Percentiles rank a stretch among this genome's conserved stretches.
These are phyloP conservation scores for Pseudotulostoma volvatum DNA, from an alignment of 495 filamentous ascomycete genomes.

Conservation along the genomic window DNA sequence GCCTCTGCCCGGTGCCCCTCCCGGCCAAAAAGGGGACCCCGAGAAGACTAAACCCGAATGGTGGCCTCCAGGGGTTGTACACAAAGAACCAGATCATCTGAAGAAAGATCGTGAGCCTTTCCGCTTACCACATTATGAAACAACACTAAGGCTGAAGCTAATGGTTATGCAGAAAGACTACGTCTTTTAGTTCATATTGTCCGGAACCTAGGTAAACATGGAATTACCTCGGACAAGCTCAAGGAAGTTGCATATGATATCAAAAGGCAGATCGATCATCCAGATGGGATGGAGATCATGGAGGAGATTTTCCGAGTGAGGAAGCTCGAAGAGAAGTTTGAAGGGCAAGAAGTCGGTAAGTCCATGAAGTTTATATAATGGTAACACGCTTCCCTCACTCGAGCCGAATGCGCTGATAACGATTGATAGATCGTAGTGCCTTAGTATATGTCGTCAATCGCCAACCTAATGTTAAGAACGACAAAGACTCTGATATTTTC, in stretches of 20 bases:
- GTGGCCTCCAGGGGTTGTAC: slow-evolving; percentile 55
- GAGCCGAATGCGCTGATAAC: slow-evolving; percentile 3
- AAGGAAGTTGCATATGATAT: slow-evolving; percentile 27
- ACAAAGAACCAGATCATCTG: slow-evolving; percentile 78
- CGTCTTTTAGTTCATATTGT: slow-evolving; percentile 30
- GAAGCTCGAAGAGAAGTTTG: slow-evolving; percentile 35
- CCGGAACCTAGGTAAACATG: slow-evolving; percentile 20
- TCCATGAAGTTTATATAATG: neutral
- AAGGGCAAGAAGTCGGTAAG: slow-evolving; percentile 36
- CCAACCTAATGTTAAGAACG: slow-evolving; percentile 21
- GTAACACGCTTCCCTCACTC: neutral
- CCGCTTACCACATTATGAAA: no score
- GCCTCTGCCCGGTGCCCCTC: slow-evolving; percentile 18
- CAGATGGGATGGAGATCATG: slow-evolving; percentile 25
- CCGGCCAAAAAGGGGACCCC: slow-evolving; percentile 26
- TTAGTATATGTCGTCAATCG: slow-evolving; percentile 11
- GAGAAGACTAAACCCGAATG: slow-evolving; percentile 53
- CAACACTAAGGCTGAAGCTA: no score
- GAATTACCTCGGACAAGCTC: slow-evolving; percentile 25
- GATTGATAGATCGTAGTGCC: neutral
- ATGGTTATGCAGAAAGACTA: slow-evolving; percentile 24
- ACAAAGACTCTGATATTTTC: slow-evolving; percentile 20
- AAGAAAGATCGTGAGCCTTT: slow-evolving; percentile 50
- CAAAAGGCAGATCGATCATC: slow-evolving; percentile 22
- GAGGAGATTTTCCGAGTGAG: slow-evolving; percentile 38